A percentile compares a stretch with the other conserved stretches of the same genome.
Conservation (phyloP, 306 rosid genomes). For the Casuarina cunninghamiana region DNA sequence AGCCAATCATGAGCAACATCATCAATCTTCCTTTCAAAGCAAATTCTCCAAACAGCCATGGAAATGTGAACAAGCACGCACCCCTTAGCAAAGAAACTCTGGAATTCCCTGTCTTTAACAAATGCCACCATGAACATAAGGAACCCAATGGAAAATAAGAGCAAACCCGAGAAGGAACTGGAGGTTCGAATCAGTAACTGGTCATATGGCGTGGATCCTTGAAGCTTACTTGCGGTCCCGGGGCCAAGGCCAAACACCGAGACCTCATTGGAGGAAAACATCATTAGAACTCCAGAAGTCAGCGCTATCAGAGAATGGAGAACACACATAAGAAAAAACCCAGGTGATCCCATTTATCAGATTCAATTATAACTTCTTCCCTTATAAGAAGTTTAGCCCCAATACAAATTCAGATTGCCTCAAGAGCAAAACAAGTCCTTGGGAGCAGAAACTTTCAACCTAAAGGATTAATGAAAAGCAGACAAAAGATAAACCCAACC, state of each 20-base stretch:
- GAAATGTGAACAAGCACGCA: conserved; percentile 78
- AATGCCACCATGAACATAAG: conserved; percentile 79
- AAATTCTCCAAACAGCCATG: conserved; percentile 86
- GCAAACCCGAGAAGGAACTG: conserved; percentile 82
- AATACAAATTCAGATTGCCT: background rate
- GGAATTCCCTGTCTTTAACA: conserved; percentile 81
- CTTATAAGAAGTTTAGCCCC: background rate
- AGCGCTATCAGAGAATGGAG: conserved; percentile 79
- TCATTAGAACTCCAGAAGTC: conserved; percentile 71
- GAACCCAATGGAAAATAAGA: conserved; percentile 68
- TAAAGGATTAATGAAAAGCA: conserved; percentile 1
- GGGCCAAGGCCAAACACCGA: conserved; percentile 67
- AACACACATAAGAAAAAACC: conserved; percentile 61
- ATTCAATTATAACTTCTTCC: conserved; percentile 13
- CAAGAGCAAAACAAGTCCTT: background rate
- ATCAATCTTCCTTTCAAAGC: conserved; percentile 59
- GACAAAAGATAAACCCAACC: conserved; percentile 15
- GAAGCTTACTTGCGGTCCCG: conserved; percentile 72
- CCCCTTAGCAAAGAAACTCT: conserved; percentile 87
- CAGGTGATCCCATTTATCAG: conserved; percentile 56
- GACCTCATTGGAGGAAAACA: conserved; percentile 65
- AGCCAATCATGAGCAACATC: conserved; percentile 75
- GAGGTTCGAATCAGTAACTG: conserved; percentile 73
- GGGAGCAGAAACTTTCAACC: background rate
- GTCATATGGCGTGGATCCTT: conserved; percentile 87